A percentile compares a stretch with the other conserved stretches of the same genome.
These are phyloP conservation scores for Apiotrichum gamsii DNA, from an alignment of 1,284 basidiomycete genomes.

Conservation along the genomic window DNA sequence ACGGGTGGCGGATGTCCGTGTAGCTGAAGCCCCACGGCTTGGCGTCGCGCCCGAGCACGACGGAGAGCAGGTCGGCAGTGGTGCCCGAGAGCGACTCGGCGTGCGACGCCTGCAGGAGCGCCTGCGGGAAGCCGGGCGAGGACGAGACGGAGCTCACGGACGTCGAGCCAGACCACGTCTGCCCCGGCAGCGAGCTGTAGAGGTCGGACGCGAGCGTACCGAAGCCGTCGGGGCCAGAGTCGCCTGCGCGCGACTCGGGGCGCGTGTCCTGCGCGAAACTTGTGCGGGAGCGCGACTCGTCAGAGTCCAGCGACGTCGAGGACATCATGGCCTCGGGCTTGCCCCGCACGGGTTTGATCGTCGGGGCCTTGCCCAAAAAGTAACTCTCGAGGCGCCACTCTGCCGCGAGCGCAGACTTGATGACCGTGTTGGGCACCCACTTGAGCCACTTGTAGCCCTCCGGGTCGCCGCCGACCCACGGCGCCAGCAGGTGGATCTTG, in stretches of 20 bases:
- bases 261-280: slow-evolving; percentile 4
- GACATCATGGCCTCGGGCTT: slow-evolving; percentile 7
- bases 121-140: slow-evolving; percentile 51
- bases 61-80: slow-evolving; percentile 81
- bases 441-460: slow-evolving; percentile 96
- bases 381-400: slow-evolving; percentile 95
- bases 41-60: slow-evolving; percentile 70
- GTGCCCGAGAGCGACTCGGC: slow-evolving; percentile 86
- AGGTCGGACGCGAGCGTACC: slow-evolving; percentile 5
- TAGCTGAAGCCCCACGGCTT: slow-evolving; percentile 49
- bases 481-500: slow-evolving; percentile 80
- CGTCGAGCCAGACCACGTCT: slow-evolving; percentile 1
- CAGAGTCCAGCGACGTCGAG: slow-evolving; percentile 8
- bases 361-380: slow-evolving; percentile 91
- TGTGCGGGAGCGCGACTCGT: slow-evolving; percentile 6
- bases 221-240: slow-evolving; percentile 4
- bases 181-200: not conserved
- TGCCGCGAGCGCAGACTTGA: slow-evolving; percentile 91
- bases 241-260: not conserved
- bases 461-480: slow-evolving; percentile 83
- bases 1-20: slow-evolving; percentile 64
- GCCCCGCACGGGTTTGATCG: slow-evolving; percentile 32
- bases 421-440: slow-evolving; percentile 85
- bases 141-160: slow-evolving; percentile 3
- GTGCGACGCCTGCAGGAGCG: slow-evolving; percentile 86